A percentile compares a stretch with the other conserved stretches of the same genome.
These are phyloP conservation scores for Kurtzmaniella fragi DNA, from an alignment of 805 yeast species.

Conservation along the genomic window DNA sequence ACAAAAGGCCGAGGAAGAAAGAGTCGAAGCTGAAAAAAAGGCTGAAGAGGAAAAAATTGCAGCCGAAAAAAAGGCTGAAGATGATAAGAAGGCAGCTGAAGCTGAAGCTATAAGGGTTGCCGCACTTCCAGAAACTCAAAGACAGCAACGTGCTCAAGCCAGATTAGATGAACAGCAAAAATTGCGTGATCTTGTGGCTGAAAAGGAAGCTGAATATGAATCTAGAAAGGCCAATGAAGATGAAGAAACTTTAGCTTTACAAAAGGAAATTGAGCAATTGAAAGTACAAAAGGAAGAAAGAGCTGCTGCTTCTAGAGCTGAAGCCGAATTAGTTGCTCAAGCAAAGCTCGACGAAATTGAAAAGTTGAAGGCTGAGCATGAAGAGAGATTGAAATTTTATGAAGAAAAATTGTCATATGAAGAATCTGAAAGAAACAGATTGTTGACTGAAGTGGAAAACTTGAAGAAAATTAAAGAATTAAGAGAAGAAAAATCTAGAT, in stretches of 20 bases:
- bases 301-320: slow-evolving; percentile 20
- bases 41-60: slow-evolving; percentile 6
- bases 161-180: slow-evolving; percentile 22
- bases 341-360: slow-evolving; percentile 27
- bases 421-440: slow-evolving; percentile 32
- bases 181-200: slow-evolving; percentile 20
- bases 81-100: slow-evolving; percentile 19
- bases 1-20: slow-evolving; percentile 15
- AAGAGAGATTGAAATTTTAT: slow-evolving; percentile 24
- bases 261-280: slow-evolving; percentile 28
- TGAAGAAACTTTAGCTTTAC: slow-evolving; percentile 23
- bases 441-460: slow-evolving; percentile 35
- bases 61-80: slow-evolving; percentile 8
- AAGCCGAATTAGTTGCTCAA: slow-evolving; percentile 26
- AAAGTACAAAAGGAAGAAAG: slow-evolving; percentile 15
- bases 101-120: slow-evolving; percentile 16
- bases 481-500: slow-evolving; percentile 33
- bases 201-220: slow-evolving; percentile 18
- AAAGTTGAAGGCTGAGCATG: slow-evolving; percentile 29
- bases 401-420: slow-evolving; percentile 27
- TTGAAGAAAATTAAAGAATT: slow-evolving; percentile 35
- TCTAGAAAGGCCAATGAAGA: slow-evolving; percentile 21
- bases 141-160: slow-evolving; percentile 18
- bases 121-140: slow-evolving; percentile 21
- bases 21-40: slow-evolving; percentile 8